phyloP scores from a whole-genome alignment of 331 rosid species.

The Phaseolus coccineus region DNA sequence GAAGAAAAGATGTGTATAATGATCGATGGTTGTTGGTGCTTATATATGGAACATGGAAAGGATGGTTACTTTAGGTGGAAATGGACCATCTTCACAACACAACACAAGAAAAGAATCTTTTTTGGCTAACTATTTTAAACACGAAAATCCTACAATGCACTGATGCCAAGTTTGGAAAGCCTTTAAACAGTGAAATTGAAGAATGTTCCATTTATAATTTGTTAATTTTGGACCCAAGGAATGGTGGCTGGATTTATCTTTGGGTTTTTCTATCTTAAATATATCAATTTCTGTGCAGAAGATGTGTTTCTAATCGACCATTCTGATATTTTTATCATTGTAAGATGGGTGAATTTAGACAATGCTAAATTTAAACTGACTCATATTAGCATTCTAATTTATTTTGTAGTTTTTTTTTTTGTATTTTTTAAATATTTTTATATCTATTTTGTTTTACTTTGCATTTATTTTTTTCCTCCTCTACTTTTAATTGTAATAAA shows the following conservation, averaged over 20 bases:
- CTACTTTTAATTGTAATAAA: too few species aligned
- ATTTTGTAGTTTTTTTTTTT: too few species aligned
- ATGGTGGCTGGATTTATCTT: conserved; percentile 3
- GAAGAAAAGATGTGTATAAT: not conserved
- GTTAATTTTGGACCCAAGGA: conserved; percentile 3
- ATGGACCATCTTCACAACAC: conserved; percentile 1
- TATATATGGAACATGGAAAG: conserved; percentile 14
- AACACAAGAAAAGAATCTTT: not conserved
- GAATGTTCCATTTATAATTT: not conserved
- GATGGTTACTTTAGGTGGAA: not conserved
- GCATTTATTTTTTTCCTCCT: too few species aligned
- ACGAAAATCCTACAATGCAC: not conserved
- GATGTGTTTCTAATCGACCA: not conserved
- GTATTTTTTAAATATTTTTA: too few species aligned
- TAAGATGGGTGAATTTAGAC: not conserved
- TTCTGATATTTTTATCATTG: not conserved
- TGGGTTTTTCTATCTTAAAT: not conserved
- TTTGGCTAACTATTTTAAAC: conserved; percentile 6
- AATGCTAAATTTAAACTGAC: not conserved
- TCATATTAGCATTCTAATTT: not conserved
- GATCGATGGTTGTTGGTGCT: conserved; percentile 29
- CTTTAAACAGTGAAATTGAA: conserved; percentile 36
- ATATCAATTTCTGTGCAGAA: not conserved
- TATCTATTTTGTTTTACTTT: not conserved
- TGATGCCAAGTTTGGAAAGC: not conserved